Evolutionary conservation across 345 rosid genomes (phyloP).

Genomic region (Citrus inodora): DNA sequence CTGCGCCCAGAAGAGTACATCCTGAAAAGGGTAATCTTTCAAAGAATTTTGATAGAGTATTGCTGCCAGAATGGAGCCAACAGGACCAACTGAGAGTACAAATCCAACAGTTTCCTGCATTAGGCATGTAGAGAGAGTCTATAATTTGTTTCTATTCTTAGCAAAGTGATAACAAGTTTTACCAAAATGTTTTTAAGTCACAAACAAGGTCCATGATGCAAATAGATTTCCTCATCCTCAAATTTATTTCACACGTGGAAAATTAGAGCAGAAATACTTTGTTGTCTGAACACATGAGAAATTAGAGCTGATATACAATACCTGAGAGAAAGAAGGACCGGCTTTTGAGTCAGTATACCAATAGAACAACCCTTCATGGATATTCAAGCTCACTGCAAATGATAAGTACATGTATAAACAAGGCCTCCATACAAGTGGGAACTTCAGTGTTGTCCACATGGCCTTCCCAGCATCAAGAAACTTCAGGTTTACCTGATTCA

Average conservation of each 20-base stretch:
- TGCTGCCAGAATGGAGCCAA: slow-evolving; percentile 85
- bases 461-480: slow-evolving; percentile 68
- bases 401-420: slow-evolving; percentile 85
- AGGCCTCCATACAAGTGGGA: slow-evolving; percentile 81
- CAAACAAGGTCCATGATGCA: background rate
- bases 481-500: slow-evolving; percentile 60
- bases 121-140: background rate
- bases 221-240: background rate
- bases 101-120: slow-evolving; percentile 84
- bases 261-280: background rate
- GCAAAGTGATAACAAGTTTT: background rate
- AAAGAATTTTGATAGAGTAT: slow-evolving; percentile 63
- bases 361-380: slow-evolving; percentile 86
- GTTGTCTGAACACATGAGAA: background rate
- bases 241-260: background rate
- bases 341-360: slow-evolving; percentile 80
- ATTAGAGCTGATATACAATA: slow-evolving; percentile 22
- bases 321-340: slow-evolving; percentile 92
- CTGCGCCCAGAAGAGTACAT: slow-evolving; percentile 79
- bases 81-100: slow-evolving; percentile 74
- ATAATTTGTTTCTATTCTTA: background rate
- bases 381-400: slow-evolving; percentile 63
- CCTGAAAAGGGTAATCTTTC: slow-evolving; percentile 69
- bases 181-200: background rate
- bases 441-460: slow-evolving; percentile 79